phyloP scores from a whole-genome alignment of 2,329 filamentous ascomycete genomes.

The Cordyceps farinosa region DNA sequence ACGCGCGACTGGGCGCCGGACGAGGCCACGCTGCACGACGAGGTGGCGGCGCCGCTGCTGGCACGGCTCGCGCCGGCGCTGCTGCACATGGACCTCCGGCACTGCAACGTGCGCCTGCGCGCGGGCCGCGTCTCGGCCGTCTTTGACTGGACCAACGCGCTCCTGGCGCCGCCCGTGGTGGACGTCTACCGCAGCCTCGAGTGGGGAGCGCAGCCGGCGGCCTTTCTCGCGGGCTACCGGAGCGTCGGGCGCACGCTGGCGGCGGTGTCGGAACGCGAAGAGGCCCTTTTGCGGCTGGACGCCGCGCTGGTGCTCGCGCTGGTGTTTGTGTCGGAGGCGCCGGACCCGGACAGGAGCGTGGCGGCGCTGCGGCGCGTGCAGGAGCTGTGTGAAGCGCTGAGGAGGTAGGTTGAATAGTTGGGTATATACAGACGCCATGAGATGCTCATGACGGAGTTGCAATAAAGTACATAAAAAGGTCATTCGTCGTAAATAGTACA shows the following conservation, averaged over 20 bases:
- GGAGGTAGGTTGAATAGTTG: neutral
- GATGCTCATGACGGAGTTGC: neutral
- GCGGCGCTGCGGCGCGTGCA: slow-evolving; percentile 17
- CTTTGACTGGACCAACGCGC: slow-evolving; percentile 22
- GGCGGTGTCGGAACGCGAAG: slow-evolving; percentile 13
- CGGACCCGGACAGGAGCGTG: slow-evolving; percentile 15
- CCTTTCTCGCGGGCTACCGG: slow-evolving; percentile 20
- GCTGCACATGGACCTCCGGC: slow-evolving; percentile 23
- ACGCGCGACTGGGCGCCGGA: slow-evolving; percentile 12
- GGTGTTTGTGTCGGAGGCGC: slow-evolving; percentile 23
- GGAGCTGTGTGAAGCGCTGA: slow-evolving; percentile 14
- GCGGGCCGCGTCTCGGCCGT: slow-evolving; percentile 16
- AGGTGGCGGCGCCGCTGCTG: slow-evolving; percentile 16
- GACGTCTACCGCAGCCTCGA: slow-evolving; percentile 22
- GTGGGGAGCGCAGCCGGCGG: slow-evolving; percentile 4
- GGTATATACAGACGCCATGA: neutral
- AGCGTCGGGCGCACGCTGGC: neutral
- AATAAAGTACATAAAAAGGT: neutral
- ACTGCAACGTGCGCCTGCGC: slow-evolving; percentile 18
- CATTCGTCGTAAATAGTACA: neutral
- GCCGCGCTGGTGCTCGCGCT: slow-evolving; percentile 22
- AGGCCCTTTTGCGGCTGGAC: slow-evolving; percentile 20
- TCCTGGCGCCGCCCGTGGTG: slow-evolving; percentile 19
- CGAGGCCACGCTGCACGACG: neutral
- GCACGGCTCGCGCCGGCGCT: slow-evolving; percentile 5